Evolutionary conservation across 2,329 filamentous ascomycete species (phyloP).

Genomic region (Zopfia rhizophila): DNA sequence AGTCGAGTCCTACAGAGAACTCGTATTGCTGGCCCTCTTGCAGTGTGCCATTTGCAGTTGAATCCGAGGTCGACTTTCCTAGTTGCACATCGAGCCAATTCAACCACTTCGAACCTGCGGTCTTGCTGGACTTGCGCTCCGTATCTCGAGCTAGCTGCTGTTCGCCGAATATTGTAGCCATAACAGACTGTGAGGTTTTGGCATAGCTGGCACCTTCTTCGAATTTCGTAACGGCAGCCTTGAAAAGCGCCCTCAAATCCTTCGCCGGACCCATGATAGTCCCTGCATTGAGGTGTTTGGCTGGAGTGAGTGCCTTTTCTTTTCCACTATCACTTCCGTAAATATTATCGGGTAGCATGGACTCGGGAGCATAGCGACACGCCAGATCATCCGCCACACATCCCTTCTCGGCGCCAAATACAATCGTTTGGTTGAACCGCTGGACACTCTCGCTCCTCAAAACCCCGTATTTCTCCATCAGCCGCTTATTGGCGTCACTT

Average conservation of each 20-base stretch:
- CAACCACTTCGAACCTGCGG: constrained; percentile 38
- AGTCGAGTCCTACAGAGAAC: constrained; percentile 64
- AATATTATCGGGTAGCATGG: constrained; percentile 60
- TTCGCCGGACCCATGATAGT: constrained; percentile 63
- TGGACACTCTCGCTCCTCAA: constrained; percentile 27
- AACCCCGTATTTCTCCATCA: constrained; percentile 62
- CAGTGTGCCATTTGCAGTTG: constrained; percentile 34
- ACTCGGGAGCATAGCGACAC: constrained; percentile 65
- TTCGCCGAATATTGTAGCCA: constrained; percentile 64
- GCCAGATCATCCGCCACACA: constrained; percentile 62
- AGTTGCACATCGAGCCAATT: constrained; percentile 52
- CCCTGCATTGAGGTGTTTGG: constrained; percentile 60
- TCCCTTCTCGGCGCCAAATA: constrained; percentile 66
- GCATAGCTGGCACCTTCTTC: constrained; percentile 41
- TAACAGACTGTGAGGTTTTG: constrained; percentile 55
- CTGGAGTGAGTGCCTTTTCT: constrained; percentile 29
- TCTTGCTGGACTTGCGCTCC: constrained; percentile 46
- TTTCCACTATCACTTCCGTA: constrained; percentile 59
- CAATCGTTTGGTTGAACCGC: constrained; percentile 61
- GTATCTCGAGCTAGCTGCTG: constrained; percentile 63
- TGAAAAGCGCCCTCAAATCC: constrained; percentile 60
- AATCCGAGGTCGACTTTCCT: constrained; percentile 39
- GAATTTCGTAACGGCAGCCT: constrained; percentile 53
- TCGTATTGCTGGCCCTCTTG: constrained; percentile 56
- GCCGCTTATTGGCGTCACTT: constrained; percentile 63